Evolutionary conservation across 257 asterid genomes (phyloP), one percentile per base, ranked within the genome.

Genomic region (Agastache rugosa): DNA sequence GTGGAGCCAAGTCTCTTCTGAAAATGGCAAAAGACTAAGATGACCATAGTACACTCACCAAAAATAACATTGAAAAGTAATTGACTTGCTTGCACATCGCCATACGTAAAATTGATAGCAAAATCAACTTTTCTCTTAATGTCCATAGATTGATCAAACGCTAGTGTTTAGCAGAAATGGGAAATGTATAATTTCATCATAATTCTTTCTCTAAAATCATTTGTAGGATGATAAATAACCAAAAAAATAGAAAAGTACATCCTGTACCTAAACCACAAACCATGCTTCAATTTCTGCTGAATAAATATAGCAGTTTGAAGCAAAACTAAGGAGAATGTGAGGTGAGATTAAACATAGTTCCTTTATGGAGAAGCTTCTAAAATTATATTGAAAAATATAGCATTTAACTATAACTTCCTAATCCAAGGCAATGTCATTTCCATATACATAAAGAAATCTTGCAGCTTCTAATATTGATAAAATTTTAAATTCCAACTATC

Each of bases 1-100:
- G 90, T 39, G 96, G 98, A 83, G 98, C 98, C 87, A 95, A 81
- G 51, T 88, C 97, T 85, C 99, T 89, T 39, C 99, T 95, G 97
- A 27, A 80, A 87, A 79, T 45, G 73, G 58, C 74, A 72, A 75
- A 63, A 71, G 63, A 54, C 75, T 69, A 77, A 14, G 37, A 74
- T 67, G 50, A 65, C 60, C 65, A 44, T 23, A 54, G 12, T 16
- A 63, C 27, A 37, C 62, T 56, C 58, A 63, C 35, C n/a, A 70
- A 34, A 71, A 77, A 37, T 17, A 70, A 61, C 56, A 42, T 29
- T 62, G 53, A 25, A 75, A 31, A 71, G 31, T 53, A 35, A 44
- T 58, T 71, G 55, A 35, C 77, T 75, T 66, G 63, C 63, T 64
- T 29, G 67, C 19, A 61, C 41, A 65, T 23, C 14, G 22, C 53